Base-by-base conservation (phyloP, 2,329 filamentous ascomycete genomes). In the Cordyceps militaris region DNA sequence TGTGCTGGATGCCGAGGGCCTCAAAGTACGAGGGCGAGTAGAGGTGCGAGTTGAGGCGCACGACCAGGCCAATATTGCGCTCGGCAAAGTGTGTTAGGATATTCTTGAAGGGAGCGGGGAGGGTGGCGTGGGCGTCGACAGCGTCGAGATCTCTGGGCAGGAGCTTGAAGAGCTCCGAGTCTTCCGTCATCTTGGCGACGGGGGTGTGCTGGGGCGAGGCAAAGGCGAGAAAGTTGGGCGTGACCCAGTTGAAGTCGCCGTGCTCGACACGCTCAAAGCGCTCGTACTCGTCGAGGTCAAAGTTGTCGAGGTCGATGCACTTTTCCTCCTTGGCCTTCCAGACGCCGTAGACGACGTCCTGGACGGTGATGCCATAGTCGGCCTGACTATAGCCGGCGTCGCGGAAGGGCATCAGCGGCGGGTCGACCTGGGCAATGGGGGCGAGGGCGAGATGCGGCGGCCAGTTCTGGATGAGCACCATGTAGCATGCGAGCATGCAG, bases 191-290 rank as follows among this genome's bases (percentile, higher is more conserved):
- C 61, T 87, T 85, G 57, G 84, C 81, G 13, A 88, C 83, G 5
- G 91, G 89, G 58, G 83, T 80, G 66, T 92, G 87, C 72, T 97
- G 91, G 11, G 94, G 94, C 21, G 93, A 97, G 46, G 94, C 94
- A 71, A 99, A 97, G 23, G 94, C 94, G 53, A 99, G 82, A 76
- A 99, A 99, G 68, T 92, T 80, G 9, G 93, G 92, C 6, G 92
- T 96, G 59, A 99, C 83, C 94, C 94, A 99, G 82, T 99, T 99
- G 87, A 99, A 99, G 75, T 99, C 94, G 62, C 94, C 94, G 79
- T 97, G 91, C 71, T 99, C 94, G 21, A 99, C 94, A 59, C 94
- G 84, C 76, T 99, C 94, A 66, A 84, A 99, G 70, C 84, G 88
- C 75, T 99, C 94, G 71, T 99, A 99, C 83, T 97, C 91, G 75